Evolutionary conservation across 441 rosid species (phyloP), one percentile per base, ranked within the genome.

Genomic region (Eruca vesicaria): DNA sequence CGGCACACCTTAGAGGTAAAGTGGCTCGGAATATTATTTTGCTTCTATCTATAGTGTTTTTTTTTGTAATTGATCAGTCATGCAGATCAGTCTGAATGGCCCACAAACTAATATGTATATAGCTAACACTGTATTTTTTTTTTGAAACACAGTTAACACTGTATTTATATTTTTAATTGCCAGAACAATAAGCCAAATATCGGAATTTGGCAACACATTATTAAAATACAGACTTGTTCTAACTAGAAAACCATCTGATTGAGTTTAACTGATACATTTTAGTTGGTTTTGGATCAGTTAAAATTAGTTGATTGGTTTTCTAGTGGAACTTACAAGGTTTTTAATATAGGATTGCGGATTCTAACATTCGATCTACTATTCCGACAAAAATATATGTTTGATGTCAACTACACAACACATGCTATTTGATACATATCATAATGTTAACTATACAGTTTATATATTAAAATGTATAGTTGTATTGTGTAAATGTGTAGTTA

Each of bases 1-100:
- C 82, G 78, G 50, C 88, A 89, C n/a, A 82, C 88, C 20, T 15
- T 80, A 7, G 88, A 89, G 96, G 97, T 90, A 43, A 43, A 43
- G 52, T 43, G 18, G 15, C 52, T 43, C 18, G 18, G 18, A 43
- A 43, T 43, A n/a, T n/a, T 43, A 43, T 43, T 43, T 43, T 6
- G 52, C 52, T 43, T 43, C 52, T 43, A 43, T 6, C 50, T 43
- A 41, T 41, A 41, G 15, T 41, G 48, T 43, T 45, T 43, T n/a
- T 2, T 45, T 6, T 45, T 45, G 53, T 45, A 45, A 15, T 16
- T 43, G 14, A 45, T n/a, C 45, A 38, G 53, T 45, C 53, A 45
- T 45, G 3, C 9, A 6, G 7, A 45, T 15, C 53, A 45, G 7
- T 45, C 53, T 15, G 53, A 45, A 15, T 9, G 15, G 15, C 53